Conservation (phyloP, 352 stramenopile species). For the Elongisporangium senticosum region DNA sequence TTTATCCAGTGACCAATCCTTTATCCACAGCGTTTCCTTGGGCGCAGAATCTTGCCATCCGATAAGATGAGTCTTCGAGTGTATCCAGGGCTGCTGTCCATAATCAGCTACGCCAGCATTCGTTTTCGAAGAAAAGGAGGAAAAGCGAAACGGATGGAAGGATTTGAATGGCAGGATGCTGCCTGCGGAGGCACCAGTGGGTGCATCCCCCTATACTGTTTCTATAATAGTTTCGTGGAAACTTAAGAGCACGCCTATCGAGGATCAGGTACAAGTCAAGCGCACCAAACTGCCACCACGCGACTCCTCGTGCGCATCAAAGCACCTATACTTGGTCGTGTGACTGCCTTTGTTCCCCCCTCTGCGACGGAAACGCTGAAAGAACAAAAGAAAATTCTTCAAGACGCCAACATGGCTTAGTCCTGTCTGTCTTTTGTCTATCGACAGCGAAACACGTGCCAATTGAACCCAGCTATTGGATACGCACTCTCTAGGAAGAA, state of each 20-base stretch:
- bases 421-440: not conserved
- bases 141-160: not conserved
- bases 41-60: not conserved
- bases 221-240: not conserved
- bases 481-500: not conserved
- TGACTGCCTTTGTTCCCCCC: not conserved
- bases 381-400: not conserved
- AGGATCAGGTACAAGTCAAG: not conserved
- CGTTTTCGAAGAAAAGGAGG: not conserved
- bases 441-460: not conserved
- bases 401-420: not conserved
- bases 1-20: not conserved
- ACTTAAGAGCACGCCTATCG: not conserved
- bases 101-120: not conserved
- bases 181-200: not conserved
- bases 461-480: not conserved
- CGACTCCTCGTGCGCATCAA: not conserved
- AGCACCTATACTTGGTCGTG: not conserved
- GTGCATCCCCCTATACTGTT: not conserved
- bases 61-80: not conserved
- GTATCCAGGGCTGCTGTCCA: not conserved
- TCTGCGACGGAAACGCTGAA: not conserved
- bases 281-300: not conserved
- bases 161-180: not conserved
- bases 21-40: not conserved